Percentiles rank a stretch among this genome's conserved stretches.
Conservation (phyloP, 2,329 filamentous ascomycete genomes). For the Myotisia sp. region DNA sequence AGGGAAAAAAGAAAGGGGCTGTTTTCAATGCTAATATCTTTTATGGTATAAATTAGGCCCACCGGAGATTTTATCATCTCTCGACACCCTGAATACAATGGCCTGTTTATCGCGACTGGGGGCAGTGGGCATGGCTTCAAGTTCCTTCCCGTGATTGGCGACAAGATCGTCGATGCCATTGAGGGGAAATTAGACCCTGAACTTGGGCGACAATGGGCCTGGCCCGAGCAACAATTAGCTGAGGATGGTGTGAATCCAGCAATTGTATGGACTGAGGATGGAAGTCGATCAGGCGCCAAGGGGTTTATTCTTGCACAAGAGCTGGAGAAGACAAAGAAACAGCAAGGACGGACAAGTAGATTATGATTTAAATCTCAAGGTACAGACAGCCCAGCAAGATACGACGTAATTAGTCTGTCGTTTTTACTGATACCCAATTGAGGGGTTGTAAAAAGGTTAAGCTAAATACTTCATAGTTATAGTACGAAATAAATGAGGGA, state of each 20-base stretch:
- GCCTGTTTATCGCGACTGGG: slow-evolving; percentile 38
- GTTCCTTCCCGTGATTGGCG: slow-evolving; percentile 40
- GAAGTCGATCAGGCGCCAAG: slow-evolving; percentile 25
- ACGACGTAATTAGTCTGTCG: too few relatives aligned
- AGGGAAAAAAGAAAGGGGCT: not conserved
- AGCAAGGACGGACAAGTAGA: slow-evolving; percentile 7
- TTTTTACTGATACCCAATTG: too few relatives aligned
- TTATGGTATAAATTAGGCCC: slow-evolving; percentile 23
- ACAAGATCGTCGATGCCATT: slow-evolving; percentile 36
- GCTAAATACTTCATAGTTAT: too few relatives aligned
- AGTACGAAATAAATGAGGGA: too few relatives aligned
- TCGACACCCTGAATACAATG: slow-evolving; percentile 47
- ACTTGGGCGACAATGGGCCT: slow-evolving; percentile 30
- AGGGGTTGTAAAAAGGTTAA: too few relatives aligned
- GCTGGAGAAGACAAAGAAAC: slow-evolving; percentile 21
- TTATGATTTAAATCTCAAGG: too few relatives aligned
- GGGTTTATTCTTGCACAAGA: slow-evolving; percentile 26
- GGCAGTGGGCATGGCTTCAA: slow-evolving; percentile 42
- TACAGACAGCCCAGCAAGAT: too few relatives aligned
- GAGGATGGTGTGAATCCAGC: slow-evolving; percentile 9
- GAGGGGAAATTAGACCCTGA: slow-evolving; percentile 31
- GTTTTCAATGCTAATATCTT: not conserved
- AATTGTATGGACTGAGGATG: slow-evolving; percentile 24
- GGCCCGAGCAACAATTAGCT: slow-evolving; percentile 17
- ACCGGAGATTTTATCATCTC: slow-evolving; percentile 58